A percentile compares a stretch with the other conserved stretches of the same genome.
Evolutionary conservation across 768 basidiomycete genomes (phyloP).

Genomic region (Suillus subalutaceus): DNA sequence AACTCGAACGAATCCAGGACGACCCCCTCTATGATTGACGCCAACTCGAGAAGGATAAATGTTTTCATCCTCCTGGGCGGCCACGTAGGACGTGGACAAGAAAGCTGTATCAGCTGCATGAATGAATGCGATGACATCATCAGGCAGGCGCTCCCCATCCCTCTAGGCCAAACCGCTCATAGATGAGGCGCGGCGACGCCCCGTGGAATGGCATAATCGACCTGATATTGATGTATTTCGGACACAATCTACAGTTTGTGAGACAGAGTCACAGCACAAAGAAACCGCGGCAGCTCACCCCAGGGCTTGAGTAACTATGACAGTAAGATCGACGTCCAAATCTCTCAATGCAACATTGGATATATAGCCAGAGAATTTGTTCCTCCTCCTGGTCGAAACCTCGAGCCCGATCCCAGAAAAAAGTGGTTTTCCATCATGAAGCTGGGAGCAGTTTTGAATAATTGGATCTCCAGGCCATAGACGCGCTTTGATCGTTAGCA

Average conservation of each 20-base stretch:
- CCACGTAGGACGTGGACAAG: conserved; percentile 54
- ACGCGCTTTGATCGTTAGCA: conserved; percentile 24
- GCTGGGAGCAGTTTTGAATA: conserved; percentile 31
- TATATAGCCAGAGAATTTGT: conserved; percentile 61
- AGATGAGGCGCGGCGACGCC: conserved; percentile 38
- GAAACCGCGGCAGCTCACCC: conserved; percentile 43
- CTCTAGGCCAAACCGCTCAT: conserved; percentile 37
- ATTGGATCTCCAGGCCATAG: conserved; percentile 57
- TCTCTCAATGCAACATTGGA: conserved; percentile 34
- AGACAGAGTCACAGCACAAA: conserved; percentile 5
- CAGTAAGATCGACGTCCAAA: conserved; percentile 37
- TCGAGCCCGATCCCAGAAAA: conserved; percentile 65
- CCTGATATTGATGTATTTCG: conserved; percentile 64
- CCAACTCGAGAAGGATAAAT: conserved; percentile 59
- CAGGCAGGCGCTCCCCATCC: conserved; percentile 46
- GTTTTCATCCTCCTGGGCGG: conserved; percentile 38
- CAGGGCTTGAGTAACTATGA: conserved; percentile 57
- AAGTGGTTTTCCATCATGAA: conserved; percentile 31
- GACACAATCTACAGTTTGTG: conserved; percentile 50
- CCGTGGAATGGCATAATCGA: conserved; percentile 44
- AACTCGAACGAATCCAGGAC: conserved; percentile 65
- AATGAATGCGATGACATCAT: conserved; percentile 52
- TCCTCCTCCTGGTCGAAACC: conserved; percentile 56
- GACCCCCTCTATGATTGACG: conserved; percentile 67
- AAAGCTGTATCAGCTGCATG: conserved; percentile 54